Base-by-base conservation (phyloP, 2,329 filamentous ascomycete species). In the Colletotrichum graminicola region DNA sequence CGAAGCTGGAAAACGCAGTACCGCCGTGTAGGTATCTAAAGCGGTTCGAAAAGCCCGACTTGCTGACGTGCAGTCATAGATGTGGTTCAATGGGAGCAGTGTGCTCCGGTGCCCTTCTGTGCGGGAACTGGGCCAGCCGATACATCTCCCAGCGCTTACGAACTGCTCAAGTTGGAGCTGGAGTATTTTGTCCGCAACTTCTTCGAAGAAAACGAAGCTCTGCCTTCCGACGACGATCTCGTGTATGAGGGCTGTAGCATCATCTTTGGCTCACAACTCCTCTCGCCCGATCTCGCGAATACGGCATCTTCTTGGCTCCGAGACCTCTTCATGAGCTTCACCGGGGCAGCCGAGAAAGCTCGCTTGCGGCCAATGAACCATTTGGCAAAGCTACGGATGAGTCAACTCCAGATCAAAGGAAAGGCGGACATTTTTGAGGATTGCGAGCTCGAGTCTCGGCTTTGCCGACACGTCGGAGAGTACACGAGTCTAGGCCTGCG, bases 1-100 rank as follows among this genome's bases (percentile, higher is more conserved):
- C 80, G 12, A 80, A 81, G 67, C 75, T 83, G 2, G 81, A 83
- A 62, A 82, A 83, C 55, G 77, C 81, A n/a, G 82, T 84, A 64
- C 80, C 81, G 23, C 82, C 82, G 0, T 83, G 81, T 82, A 75
- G n/a, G 77, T 49, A 11, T 26, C 8, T 0, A 4, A 5, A 3
- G 18, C 49, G 2, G 14, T 29, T 14, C 11, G 7, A 12, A 2
- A 36, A 52, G 1, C 1, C 2, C 45, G 3, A 26, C 11, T 5
- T 39, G 16, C 52, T 68, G 26, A 64, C 55, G 5, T 12, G 1
- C 14, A 16, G 11, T 3, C 2, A 29, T n/a, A 73, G 72, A 69
- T 12, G 56, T 73, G 5, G 68, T 73, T 11, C 69, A 62, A 14
- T 72, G 68, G 32, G 72, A 73, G 16, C 61, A 62, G 16, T 52